Conservation (phyloP, 2,329 filamentous ascomycete genomes). For the Hypoxylon rubiginosum region DNA sequence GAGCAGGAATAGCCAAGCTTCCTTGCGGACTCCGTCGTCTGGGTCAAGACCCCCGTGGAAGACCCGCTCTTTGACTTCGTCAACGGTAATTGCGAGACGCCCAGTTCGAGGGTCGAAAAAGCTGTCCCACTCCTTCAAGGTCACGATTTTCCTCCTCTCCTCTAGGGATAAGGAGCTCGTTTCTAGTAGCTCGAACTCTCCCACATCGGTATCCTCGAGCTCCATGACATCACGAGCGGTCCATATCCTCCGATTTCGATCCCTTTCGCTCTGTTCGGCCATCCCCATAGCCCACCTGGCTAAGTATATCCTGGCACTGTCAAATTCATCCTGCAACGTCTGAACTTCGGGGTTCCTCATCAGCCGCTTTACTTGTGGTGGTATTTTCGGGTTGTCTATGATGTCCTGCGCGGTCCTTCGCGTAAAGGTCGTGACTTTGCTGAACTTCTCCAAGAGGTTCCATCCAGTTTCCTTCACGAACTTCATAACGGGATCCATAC, state of each 20-base stretch:
- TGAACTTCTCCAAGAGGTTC: constrained; percentile 97
- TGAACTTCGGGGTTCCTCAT: constrained; percentile 95
- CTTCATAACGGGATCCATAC: constrained; percentile 94
- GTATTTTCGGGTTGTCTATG: constrained; percentile 89
- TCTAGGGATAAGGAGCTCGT: constrained; percentile 79
- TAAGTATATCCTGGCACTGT: constrained; percentile 93
- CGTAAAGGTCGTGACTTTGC: constrained; percentile 97
- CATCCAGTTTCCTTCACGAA: constrained; percentile 94
- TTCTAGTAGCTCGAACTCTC: constrained; percentile 94
- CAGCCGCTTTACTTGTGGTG: constrained; percentile 86
- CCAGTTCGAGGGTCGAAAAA: constrained; percentile 87
- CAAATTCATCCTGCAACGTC: constrained; percentile 95
- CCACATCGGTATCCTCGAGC: constrained; percentile 93
- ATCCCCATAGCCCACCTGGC: constrained; percentile 99
- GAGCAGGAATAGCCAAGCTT: constrained; percentile 95
- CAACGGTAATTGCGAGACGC: constrained; percentile 80
- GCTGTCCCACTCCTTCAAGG: constrained; percentile 86
- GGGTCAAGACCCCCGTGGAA: constrained; percentile 93
- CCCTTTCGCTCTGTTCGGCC: constrained; percentile 93
- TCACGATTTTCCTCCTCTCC: constrained; percentile 82
- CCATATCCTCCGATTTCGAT: constrained; percentile 89
- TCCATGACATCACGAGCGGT: constrained; percentile 93
- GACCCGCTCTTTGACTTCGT: constrained; percentile 96
- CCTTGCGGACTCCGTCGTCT: constrained; percentile 92
- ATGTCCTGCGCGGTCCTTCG: constrained; percentile 91